A percentile compares a stretch with the other conserved stretches of the same genome.
Evolutionary conservation across 352 stramenopile species (phyloP).

Genomic region (Phytophthora crassamura): DNA sequence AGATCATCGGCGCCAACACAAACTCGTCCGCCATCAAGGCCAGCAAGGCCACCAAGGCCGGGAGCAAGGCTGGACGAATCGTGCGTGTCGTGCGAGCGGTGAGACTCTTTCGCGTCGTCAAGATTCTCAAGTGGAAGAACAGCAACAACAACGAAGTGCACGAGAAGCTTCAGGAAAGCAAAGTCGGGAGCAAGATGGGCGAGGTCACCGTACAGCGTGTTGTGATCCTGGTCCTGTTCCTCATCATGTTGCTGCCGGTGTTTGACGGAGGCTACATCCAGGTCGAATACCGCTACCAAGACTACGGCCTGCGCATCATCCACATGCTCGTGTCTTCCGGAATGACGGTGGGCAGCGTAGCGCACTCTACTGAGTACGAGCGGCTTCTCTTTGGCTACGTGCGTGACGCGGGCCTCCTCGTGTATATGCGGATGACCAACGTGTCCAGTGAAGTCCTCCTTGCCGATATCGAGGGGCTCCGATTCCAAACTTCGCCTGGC

Average conservation of each 20-base stretch:
- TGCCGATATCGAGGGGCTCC: constrained; percentile 43
- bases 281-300: constrained; percentile 84
- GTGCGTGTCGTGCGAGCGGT: constrained; percentile 86
- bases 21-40: constrained; percentile 68
- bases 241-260: constrained; percentile 89
- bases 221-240: constrained; percentile 90
- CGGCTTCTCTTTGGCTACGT: constrained; percentile 74
- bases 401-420: constrained; percentile 58
- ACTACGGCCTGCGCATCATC: constrained; percentile 82
- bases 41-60: constrained; percentile 74
- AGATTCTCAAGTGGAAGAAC: constrained; percentile 89
- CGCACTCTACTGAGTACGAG: constrained; percentile 54
- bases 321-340: constrained; percentile 73
- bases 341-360: constrained; percentile 30
- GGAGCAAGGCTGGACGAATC: constrained; percentile 85
- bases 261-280: constrained; percentile 86
- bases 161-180: constrained; percentile 77
- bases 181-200: constrained; percentile 90
- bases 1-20: constrained; percentile 70
- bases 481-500: constrained; percentile 60
- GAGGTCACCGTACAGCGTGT: constrained; percentile 88
- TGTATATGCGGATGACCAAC: constrained; percentile 70
- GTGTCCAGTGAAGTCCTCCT: constrained; percentile 45
- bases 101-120: constrained; percentile 85
- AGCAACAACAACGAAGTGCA: constrained; percentile 50